Evolutionary conservation across 2,329 filamentous ascomycete species (phyloP).

Genomic region (Colletotrichum filicis): DNA sequence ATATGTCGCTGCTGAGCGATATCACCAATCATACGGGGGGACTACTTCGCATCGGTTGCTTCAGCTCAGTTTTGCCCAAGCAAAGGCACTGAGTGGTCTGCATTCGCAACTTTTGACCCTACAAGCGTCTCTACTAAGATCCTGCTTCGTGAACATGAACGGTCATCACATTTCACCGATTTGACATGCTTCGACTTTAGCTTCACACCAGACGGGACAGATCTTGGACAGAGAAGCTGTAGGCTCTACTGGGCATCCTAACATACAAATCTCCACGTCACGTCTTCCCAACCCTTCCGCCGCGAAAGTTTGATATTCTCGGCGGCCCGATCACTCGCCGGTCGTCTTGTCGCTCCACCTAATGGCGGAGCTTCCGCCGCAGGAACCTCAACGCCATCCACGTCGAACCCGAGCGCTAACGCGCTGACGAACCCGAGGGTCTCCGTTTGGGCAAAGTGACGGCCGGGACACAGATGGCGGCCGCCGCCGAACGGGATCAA

Average conservation of each 20-base stretch:
- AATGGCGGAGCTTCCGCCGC: slow-evolving; percentile 13
- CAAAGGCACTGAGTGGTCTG: background rate
- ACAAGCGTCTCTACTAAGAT: background rate
- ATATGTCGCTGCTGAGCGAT: background rate
- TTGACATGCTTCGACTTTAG: background rate
- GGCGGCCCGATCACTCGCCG: slow-evolving; percentile 10
- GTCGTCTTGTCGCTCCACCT: slow-evolving; percentile 32
- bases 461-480: slow-evolving; percentile 46
- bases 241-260: background rate
- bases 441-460: slow-evolving; percentile 45
- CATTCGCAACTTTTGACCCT: background rate
- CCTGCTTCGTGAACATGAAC: background rate
- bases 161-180: background rate
- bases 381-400: slow-evolving; percentile 37
- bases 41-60: background rate
- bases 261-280: slow-evolving; percentile 37
- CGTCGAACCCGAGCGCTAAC: slow-evolving; percentile 39
- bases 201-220: background rate
- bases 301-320: slow-evolving; percentile 30
- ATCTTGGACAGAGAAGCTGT: background rate
- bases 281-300: slow-evolving; percentile 40
- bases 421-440: slow-evolving; percentile 39
- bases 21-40: background rate
- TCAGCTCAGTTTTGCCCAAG: background rate
- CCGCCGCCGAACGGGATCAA: slow-evolving; percentile 47